phyloP scores from a whole-genome alignment of 352 stramenopile genomes.

The Globisporangium carolinianum region DNA sequence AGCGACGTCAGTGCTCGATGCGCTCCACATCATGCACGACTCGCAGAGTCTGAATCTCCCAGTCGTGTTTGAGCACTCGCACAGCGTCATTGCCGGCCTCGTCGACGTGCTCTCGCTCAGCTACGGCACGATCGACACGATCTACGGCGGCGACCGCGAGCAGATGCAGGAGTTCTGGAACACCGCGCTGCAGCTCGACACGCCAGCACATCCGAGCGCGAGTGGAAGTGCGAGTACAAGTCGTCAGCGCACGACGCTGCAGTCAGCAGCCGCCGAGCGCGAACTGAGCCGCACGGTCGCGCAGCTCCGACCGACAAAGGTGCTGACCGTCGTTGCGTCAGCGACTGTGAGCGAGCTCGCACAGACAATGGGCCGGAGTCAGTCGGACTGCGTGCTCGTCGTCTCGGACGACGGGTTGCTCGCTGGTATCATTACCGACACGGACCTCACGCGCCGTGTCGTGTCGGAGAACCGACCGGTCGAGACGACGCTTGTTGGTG shows the following conservation, averaged over 20 bases:
- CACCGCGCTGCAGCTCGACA: constrained; percentile 72
- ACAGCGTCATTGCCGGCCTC: constrained; percentile 64
- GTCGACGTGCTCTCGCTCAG: constrained; percentile 82
- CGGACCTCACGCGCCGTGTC: constrained; percentile 76
- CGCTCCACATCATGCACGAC: constrained; percentile 87
- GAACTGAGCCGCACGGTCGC: constrained; percentile 76
- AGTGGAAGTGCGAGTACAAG: constrained; percentile 19
- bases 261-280: constrained; percentile 45
- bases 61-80: constrained; percentile 50
- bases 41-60: constrained; percentile 78
- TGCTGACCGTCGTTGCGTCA: constrained; percentile 82
- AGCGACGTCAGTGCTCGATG: constrained; percentile 70
- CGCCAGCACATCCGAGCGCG: constrained; percentile 39
- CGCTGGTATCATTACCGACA: constrained; percentile 94
- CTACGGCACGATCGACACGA: constrained; percentile 84
- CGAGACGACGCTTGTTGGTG: constrained; percentile 56
- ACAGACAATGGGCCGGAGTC: constrained; percentile 85
- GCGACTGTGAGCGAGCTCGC: constrained; percentile 83
- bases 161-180: constrained; percentile 90
- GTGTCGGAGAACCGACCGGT: constrained; percentile 74
- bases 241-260: constrained; percentile 53
- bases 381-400: constrained; percentile 91
- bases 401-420: constrained; percentile 85
- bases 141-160: constrained; percentile 83
- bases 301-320: constrained; percentile 77